phyloP scores from a whole-genome alignment of 306 rosid species.

The Begonia fuchsioides region DNA sequence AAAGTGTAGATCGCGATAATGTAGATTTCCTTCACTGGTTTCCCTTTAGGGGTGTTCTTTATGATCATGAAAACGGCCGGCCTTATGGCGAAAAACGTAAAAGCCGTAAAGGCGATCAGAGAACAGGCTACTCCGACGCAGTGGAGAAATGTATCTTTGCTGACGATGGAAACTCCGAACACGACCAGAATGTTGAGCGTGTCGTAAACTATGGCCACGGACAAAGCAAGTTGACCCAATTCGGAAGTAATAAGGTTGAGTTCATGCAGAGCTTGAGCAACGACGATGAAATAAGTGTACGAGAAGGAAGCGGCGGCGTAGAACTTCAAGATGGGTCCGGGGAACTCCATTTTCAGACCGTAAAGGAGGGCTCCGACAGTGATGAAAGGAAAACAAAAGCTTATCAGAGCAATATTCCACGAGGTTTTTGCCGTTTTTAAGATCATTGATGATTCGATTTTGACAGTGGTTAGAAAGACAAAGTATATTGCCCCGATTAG shows the following conservation, averaged over 20 bases:
- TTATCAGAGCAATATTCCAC: constrained; percentile 11
- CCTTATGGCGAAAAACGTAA: too few relatives aligned
- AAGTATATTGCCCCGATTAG: constrained; percentile 54
- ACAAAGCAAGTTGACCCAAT: constrained; percentile 31
- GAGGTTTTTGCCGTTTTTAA: constrained; percentile 37
- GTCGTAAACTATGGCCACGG: constrained; percentile 37
- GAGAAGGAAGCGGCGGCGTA: constrained; percentile 16
- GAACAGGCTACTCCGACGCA: too few relatives aligned
- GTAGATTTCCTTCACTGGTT: too few relatives aligned
- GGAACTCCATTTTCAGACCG: too few relatives aligned
- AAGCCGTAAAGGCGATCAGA: too few relatives aligned
- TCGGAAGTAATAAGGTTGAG: constrained; percentile 61
- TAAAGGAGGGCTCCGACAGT: too few relatives aligned
- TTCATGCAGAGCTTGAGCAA: constrained; percentile 33
- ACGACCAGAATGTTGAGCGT: constrained; percentile 3
- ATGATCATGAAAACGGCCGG: too few relatives aligned
- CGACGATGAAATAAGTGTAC: constrained; percentile 26
- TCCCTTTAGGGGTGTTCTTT: too few relatives aligned
- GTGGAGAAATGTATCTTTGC: neutral
- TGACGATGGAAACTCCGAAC: constrained; percentile 20
- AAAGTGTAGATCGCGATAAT: too few relatives aligned
- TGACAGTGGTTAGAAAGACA: constrained; percentile 52
- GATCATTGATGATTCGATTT: constrained; percentile 25
- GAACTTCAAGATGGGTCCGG: too few relatives aligned
- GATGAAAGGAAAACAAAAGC: constrained; percentile 23